Percentiles rank a stretch among this genome's conserved stretches.
phyloP scores from a whole-genome alignment of 495 filamentous ascomycete species.

The Penicillium goetzii region DNA sequence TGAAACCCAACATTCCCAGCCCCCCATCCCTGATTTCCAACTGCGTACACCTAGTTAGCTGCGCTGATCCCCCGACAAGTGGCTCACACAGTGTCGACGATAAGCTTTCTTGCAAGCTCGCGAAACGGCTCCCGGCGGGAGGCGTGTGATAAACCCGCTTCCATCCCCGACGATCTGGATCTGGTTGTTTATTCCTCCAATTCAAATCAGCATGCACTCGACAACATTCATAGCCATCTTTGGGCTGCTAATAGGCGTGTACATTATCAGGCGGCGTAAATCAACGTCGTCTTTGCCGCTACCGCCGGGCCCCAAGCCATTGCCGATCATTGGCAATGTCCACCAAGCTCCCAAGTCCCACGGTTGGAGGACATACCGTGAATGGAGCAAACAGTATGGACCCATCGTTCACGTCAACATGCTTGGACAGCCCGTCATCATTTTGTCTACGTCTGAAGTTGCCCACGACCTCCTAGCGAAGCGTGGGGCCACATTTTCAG shows the following conservation, averaged over 20 bases:
- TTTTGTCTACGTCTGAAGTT: conserved; percentile 31
- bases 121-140: not conserved
- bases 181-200: not conserved
- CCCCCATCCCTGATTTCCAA: not conserved
- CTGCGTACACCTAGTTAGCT: not conserved
- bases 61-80: not conserved
- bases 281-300: conserved; percentile 26
- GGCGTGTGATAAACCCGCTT: not conserved
- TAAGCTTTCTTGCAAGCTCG: not conserved
- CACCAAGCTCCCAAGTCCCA: conserved; percentile 54
- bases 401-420: conserved; percentile 40
- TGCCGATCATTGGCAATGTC: conserved; percentile 61
- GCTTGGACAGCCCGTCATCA: conserved; percentile 31
- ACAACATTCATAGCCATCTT: not conserved
- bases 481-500: conserved; percentile 18
- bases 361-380: conserved; percentile 62
- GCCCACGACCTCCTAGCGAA: conserved; percentile 38
- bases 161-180: not conserved
- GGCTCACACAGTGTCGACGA: not conserved
- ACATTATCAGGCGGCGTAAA: not conserved
- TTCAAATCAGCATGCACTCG: not conserved
- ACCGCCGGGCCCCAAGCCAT: conserved; percentile 59
- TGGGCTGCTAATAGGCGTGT: not conserved
- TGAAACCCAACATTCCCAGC: not conserved
- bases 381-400: conserved; percentile 49